Base-by-base conservation (phyloP, 2,329 filamentous ascomycete species). In the Fusarium denticulatum region DNA sequence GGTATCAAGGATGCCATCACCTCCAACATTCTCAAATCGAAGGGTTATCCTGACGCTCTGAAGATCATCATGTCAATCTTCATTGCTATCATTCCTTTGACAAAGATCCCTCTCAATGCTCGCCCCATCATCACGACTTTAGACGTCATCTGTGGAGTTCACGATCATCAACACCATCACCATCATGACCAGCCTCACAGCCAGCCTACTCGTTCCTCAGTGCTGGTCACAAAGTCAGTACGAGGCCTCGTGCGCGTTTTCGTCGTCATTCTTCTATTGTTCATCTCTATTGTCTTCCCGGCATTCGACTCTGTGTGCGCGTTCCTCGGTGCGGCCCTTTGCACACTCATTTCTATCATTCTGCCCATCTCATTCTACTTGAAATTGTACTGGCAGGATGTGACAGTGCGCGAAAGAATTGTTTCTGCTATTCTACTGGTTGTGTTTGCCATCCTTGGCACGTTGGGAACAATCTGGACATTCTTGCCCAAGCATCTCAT, bases 301-400 rank as follows among this genome's bases (percentile, higher is more conserved):
- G 89, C 90, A 0, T 97, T 97, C 79, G 95, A 97, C 80, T 91
- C 92, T 59, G 95, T 97, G 79, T 97, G 97, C 91, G 93, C 93
- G 8, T 91, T 97, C 70, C 91, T 98, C 84, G 96, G 96, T 18
- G 94, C 93, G 43, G 93, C 95, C 7, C 88, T 97, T 22, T 98
- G 96, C 83, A 97, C 97, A 77, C 94, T 94, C 24, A 97, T 98
- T 74, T 98, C 96, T 83, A 91, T 98, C 74, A 95, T 97, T 24
- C 81, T 99, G 57, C 96, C 96, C 1, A 85, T 97, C 37, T 88
- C 91, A 9, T 98, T 99, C 80, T 95, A 98, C 79, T 84, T 98
- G 64, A 97, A 95, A 83, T 90, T 98, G 3, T 98, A 97, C 80
- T 90, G 91, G 52, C 87, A 90, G 56, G 91, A 96, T 68, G 89